Base-by-base conservation (phyloP, 352 stramenopile species). In the Phytophthora cactorum region DNA sequence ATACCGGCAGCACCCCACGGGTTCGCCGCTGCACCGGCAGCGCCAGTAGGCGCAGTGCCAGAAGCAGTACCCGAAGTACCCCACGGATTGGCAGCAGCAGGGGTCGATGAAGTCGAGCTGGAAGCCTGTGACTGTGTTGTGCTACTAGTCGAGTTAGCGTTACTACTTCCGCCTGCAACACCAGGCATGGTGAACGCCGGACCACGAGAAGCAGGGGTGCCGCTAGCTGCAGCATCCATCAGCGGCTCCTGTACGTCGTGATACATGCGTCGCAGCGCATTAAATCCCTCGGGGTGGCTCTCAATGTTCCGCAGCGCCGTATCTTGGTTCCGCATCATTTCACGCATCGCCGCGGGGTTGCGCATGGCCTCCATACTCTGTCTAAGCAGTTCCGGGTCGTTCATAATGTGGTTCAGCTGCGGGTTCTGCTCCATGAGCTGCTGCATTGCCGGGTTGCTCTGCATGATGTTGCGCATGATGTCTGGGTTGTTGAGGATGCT, bases 271-370 rank as follows among this genome's bases (percentile, higher is more conserved):
- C 91, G 87, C n/a, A 99, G 75, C 1, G 97, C 97, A 70, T 97
- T 98, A 73, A 99, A 99, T 34, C 97, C 97, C 44, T 98, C 97
- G 0, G 97, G 97, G 51, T 99, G 95, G 66, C 97, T 99, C 77
- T 99, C 96, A 60, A 99, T 96, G 74, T 99, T 97, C 46, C 87
- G 89, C 80, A 99, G 86, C 15, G 97, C 97, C 49, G 98, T 96
- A 81, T 99, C 97, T 72, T 99, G 97, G 77, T 86, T 97, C 5
- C 97, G 87, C 96, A 99, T 99, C 79, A 98, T 97, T 68, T 99
- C 94, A 44, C 96, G 92, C 91, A 98, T 98, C 15, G 91, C 91
- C 5, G 83, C 86, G 12, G 97, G 97, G 76, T 99, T 98, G 47
- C 96, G 89, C 91, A 98, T 98, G 64, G 98, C 98, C 72, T 99